Percentiles rank a stretch among this genome's conserved stretches.
phyloP scores from a whole-genome alignment of 2,329 filamentous ascomycete genomes.

The Aspergillus nomiae region DNA sequence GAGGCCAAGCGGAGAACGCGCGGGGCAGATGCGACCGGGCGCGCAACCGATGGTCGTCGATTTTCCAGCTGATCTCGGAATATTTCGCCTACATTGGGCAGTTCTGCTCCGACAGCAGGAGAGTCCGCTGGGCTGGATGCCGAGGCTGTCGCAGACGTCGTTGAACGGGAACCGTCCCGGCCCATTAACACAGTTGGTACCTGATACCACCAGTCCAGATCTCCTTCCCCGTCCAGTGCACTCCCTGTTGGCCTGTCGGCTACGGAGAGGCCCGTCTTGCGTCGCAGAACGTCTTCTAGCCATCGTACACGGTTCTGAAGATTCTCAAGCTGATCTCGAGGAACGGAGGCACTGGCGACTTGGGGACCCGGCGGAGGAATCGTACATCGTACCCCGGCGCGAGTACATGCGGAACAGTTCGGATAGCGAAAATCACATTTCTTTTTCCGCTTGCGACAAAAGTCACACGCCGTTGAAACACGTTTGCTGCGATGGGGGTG shows the following conservation, averaged over 20 bases:
- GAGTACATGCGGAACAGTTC: constrained; percentile 43
- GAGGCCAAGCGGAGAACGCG: constrained; percentile 37
- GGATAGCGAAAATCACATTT: constrained; percentile 46
- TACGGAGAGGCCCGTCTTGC: constrained; percentile 38
- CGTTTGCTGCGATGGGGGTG: constrained; percentile 33
- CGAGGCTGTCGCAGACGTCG: constrained; percentile 19
- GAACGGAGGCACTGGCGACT: constrained; percentile 39
- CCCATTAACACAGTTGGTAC: constrained; percentile 40
- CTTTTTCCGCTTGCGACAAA: constrained; percentile 44
- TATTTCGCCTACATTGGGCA: constrained; percentile 43
- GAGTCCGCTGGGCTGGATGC: constrained; percentile 18
- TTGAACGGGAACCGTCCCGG: constrained; percentile 25
- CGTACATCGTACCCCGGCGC: constrained; percentile 43
- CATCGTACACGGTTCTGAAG: constrained; percentile 43
- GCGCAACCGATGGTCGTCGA: constrained; percentile 36
- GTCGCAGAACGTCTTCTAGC: constrained; percentile 40
- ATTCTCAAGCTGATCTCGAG: constrained; percentile 42
- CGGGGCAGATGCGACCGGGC: constrained; percentile 32
- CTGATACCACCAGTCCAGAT: constrained; percentile 42
- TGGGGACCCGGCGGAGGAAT: constrained; percentile 41
- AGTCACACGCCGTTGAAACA: constrained; percentile 43
- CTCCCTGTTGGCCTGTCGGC: constrained; percentile 36
- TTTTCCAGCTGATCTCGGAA: constrained; percentile 43
- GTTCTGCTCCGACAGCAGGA: constrained; percentile 29
- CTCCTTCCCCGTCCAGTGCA: constrained; percentile 34